Evolutionary conservation across 805 yeast species (phyloP).

Genomic region (Clavispora santaluciae): DNA sequence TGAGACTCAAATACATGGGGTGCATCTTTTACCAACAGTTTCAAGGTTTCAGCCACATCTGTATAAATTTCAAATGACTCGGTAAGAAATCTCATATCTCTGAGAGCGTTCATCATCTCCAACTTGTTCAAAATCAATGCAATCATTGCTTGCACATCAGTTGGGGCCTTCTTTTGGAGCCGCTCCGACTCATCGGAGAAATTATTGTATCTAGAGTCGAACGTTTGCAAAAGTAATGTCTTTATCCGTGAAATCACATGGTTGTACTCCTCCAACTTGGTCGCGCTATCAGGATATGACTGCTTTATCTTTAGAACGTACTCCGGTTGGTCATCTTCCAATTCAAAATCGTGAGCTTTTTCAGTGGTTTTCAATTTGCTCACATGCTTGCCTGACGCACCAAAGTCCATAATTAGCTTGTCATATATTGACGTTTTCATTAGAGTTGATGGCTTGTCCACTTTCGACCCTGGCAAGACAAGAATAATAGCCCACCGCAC

Average conservation of each 20-base stretch:
- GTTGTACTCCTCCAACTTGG: conserved; percentile 49
- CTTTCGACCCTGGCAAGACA: conserved; percentile 38
- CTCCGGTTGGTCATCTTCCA: conserved; percentile 22
- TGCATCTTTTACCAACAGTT: conserved; percentile 1
- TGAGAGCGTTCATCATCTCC: conserved; percentile 47
- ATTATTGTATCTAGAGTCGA: conserved; percentile 27
- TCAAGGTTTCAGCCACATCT: conserved; percentile 31
- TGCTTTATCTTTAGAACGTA: conserved; percentile 37
- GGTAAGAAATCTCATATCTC: conserved; percentile 52
- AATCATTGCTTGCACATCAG: conserved; percentile 8
- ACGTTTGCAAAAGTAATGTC: conserved; percentile 47
- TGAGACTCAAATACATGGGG: not conserved
- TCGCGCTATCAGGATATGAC: conserved; percentile 27
- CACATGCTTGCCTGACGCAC: conserved; percentile 34
- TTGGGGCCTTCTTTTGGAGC: conserved; percentile 32
- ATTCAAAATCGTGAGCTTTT: conserved; percentile 4
- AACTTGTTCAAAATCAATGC: conserved; percentile 40
- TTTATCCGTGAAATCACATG: conserved; percentile 42
- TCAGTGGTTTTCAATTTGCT: not conserved
- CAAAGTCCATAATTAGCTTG: conserved; percentile 52
- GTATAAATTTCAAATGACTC: conserved; percentile 56
- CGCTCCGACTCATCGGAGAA: conserved; percentile 11
- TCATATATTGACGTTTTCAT: conserved; percentile 48
- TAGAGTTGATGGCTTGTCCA: conserved; percentile 31
- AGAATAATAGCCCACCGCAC: conserved; percentile 62